A percentile compares a stretch with the other conserved stretches of the same genome.
These are phyloP conservation scores for Opeltia flavorubescens DNA, from an alignment of 495 filamentous ascomycete species.

Conservation along the genomic window DNA sequence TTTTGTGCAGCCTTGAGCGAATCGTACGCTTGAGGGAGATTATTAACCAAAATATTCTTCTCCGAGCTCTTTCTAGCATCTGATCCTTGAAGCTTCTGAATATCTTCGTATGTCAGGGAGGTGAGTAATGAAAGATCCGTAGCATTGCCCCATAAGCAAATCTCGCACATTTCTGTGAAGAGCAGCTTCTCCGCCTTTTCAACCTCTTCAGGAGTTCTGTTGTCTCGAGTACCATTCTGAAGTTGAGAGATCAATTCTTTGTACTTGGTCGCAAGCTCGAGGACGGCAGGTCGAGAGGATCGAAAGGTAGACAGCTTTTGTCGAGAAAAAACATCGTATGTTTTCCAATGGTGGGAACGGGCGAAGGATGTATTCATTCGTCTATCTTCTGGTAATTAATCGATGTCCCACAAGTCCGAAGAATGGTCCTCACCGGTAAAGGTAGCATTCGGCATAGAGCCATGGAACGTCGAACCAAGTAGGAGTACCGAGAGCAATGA, in stretches of 20 bases:
- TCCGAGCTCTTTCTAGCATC: conserved; percentile 71
- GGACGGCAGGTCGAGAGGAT: conserved; percentile 79
- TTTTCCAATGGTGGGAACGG: conserved; percentile 75
- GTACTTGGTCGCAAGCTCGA: conserved; percentile 73
- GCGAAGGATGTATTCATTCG: conserved; percentile 63
- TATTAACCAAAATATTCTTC: conserved; percentile 79
- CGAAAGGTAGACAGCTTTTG: conserved; percentile 91
- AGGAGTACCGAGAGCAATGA: conserved; percentile 57
- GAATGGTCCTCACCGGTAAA: conserved; percentile 51
- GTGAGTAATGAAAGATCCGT: conserved; percentile 89
- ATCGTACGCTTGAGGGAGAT: conserved; percentile 59
- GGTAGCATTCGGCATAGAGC: conserved; percentile 88
- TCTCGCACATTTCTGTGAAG: conserved; percentile 90
- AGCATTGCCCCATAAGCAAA: conserved; percentile 96
- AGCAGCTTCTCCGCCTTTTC: conserved; percentile 61
- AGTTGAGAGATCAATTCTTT: conserved; percentile 48
- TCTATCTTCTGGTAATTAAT: conserved; percentile 30
- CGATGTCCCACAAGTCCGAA: neutral
- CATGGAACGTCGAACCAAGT: conserved; percentile 76
- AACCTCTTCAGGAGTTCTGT: conserved; percentile 30
- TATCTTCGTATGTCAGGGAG: conserved; percentile 81
- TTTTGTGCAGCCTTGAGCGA: conserved; percentile 46
- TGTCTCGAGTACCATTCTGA: conserved; percentile 17
- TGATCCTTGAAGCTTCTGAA: conserved; percentile 87
- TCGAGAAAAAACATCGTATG: conserved; percentile 78